phyloP scores from a whole-genome alignment of 129 eudicot species.

The Daucus carota region DH1_v3.0 NC_030383.2:53621001-53621500 shows the following conservation, averaged over 20 bases:
- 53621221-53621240: not conserved
- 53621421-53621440: not conserved
- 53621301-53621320: not conserved
- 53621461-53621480: slow-evolving; percentile 2
- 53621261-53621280: not conserved
- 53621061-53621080: not conserved
- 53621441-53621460: not conserved
- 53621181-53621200: not conserved
- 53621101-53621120: no score
- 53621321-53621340: not conserved
- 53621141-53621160: slow-evolving; percentile 7
- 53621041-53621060: no score
- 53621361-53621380: not conserved
- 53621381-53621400: not conserved
- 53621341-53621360: not conserved
- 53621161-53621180: not conserved
- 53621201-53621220: not conserved
- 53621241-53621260: not conserved
- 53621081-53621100: not conserved
- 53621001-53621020: not conserved
- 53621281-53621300: not conserved
- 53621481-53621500: not conserved
- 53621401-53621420: not conserved
- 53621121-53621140: not conserved
- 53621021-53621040: not conserved